Conservation (phyloP, 305 asterid species). For the Striga hermonthica region DNA sequence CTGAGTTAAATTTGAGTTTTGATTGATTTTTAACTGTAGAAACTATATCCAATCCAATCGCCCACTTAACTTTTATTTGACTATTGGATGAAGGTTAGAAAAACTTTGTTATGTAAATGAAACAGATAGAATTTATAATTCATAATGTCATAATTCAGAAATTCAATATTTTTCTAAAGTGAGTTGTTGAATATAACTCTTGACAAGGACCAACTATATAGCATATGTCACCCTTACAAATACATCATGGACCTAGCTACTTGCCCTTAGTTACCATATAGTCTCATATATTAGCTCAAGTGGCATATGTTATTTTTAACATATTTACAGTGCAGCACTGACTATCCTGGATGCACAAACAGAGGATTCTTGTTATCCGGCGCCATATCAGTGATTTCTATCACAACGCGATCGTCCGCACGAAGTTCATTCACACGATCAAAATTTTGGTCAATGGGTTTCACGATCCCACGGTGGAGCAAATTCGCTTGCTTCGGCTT, state of each 20-base stretch:
- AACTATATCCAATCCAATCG: too few relatives aligned
- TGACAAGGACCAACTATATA: neutral
- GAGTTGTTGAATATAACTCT: too few relatives aligned
- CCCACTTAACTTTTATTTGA: too few relatives aligned
- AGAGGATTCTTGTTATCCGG: neutral
- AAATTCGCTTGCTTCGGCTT: neutral
- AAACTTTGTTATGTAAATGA: too few relatives aligned
- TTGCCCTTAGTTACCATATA: neutral
- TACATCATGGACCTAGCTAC: constrained; percentile 23
- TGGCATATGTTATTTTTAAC: neutral
- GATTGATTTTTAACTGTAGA: too few relatives aligned
- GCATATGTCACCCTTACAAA: constrained; percentile 8
- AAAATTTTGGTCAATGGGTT: neutral
- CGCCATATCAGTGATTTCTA: constrained; percentile 22
- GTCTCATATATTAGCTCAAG: neutral
- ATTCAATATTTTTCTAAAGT: too few relatives aligned
- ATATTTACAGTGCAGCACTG: neutral
- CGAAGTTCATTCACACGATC: neutral
- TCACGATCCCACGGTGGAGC: neutral
- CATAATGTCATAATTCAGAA: too few relatives aligned
- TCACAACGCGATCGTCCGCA: constrained; percentile 29
- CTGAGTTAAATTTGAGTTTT: too few relatives aligned
- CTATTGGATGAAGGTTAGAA: too few relatives aligned
- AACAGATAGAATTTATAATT: too few relatives aligned
- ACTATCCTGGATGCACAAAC: neutral